Evolutionary conservation across 1,284 basidiomycete species (phyloP), one percentile per base, ranked within the genome.

Genomic region (Irpex sp.): DNA sequence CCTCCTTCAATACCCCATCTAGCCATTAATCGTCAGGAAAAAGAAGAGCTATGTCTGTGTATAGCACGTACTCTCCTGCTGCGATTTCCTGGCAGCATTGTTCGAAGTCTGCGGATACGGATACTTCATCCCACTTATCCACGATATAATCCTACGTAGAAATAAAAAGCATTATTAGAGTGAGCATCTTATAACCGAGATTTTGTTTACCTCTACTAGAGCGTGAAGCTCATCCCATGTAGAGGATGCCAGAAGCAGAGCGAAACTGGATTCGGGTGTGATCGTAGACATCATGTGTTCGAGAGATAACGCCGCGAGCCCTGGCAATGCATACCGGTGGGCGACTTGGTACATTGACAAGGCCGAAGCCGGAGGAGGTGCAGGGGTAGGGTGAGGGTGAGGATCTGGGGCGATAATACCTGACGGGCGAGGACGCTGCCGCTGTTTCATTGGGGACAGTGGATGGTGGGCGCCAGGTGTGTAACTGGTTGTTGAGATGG

Each of bases 301-400:
- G 59, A 90, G 74, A 2, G 91, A 88, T 7, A 93, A 78, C 10
- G 78, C 70, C 39, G 85, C 84, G 21, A 94, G 79, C 8, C 78
- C 81, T 3, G 83, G 82, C 75, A 94, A 84, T 8, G 78, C 77
- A 72, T 94, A 94, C 45, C 91, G 80, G 75, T 94, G 91, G 9
- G 91, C 89, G 14, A 93, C 80, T 68, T 89, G 85, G 75, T 92
- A 95, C 67, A 94, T 83, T 0, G 88, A 84, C 37, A 95, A 75
- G 1, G 91, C 89, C 33, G 87, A 88, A 18, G 88, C 88, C 19
- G 89, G 82, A 2, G 77, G 74, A 2, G 88, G 86, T 3, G 81
- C 68, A 7, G 82, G 74, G 2, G 86, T 84, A 1, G 91, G 91
- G 68, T 94, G 92, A 1, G 79, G 72, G 73, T 94, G 90, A 3